These are phyloP conservation scores for Teunomyces atbi DNA, from an alignment of 805 yeast species.

Conservation along the genomic window DNA sequence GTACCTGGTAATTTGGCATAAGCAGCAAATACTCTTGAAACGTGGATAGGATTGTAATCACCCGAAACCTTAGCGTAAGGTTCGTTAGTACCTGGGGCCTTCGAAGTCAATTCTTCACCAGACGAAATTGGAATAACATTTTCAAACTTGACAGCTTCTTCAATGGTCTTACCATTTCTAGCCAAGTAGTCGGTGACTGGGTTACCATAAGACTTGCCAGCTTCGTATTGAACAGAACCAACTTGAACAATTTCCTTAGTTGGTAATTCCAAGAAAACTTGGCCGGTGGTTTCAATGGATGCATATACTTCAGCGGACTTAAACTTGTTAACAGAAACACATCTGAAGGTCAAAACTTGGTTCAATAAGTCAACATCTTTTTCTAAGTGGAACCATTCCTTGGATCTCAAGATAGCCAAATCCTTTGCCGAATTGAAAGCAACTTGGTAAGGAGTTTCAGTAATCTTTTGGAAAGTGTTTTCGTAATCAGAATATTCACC, in stretches of 20 bases:
- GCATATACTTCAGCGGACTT: conserved; percentile 74
- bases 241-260: conserved; percentile 84
- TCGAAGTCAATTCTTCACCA: conserved; percentile 58
- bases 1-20: conserved; percentile 96
- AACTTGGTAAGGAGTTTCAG: conserved; percentile 85
- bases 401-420: conserved; percentile 87
- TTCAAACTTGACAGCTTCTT: conserved; percentile 90
- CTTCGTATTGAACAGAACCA: conserved; percentile 82
- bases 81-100: conserved; percentile 95
- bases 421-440: conserved; percentile 75
- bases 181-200: conserved; percentile 93
- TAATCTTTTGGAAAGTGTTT: conserved; percentile 85
- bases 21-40: conserved; percentile 88
- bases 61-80: conserved; percentile 97
- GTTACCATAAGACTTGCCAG: conserved; percentile 92
- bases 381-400: conserved; percentile 95
- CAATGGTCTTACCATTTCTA: conserved; percentile 90
- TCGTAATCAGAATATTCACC: conserved; percentile 86
- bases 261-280: conserved; percentile 82
- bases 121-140: conserved; percentile 82
- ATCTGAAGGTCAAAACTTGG: conserved; percentile 84
- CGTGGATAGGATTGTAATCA: conserved; percentile 98
- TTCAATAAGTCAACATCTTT: conserved; percentile 67
- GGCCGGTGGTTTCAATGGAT: conserved; percentile 81
- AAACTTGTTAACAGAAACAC: conserved; percentile 79